Evolutionary conservation across 805 yeast genomes (phyloP), one percentile per base, ranked within the genome.

Genomic region (Monosporozyma unispora): DNA sequence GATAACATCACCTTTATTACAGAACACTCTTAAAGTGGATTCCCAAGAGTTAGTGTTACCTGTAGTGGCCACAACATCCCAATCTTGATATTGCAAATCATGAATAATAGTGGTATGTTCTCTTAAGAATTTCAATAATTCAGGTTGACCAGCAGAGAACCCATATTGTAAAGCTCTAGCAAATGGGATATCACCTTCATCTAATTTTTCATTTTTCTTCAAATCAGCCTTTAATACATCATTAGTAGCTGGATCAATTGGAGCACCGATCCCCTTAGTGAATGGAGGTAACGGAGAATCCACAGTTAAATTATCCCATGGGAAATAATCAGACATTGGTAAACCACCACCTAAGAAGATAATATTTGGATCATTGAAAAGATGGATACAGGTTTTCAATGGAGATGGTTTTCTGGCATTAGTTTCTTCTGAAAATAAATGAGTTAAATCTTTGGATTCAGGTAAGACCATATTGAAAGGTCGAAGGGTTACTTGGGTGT

Each of bases 11-110:
- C 91, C 95, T 51, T 83, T 79, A 62, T 80, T 71, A 59, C 82
- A 74, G 60, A 91, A 79, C 29, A 90, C 79, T 67, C 97, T 78
- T 61, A 91, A 75, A 22, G 81, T 74, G 3, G 93, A 77, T 59
- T 90, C 96, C 83, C 95, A 82, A 5, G 87, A 78, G 67, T 86
- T 87, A n/a, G 97, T 90, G 71, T 87, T 87, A 55, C 98, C 98
- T 11, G 82, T 77, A 46, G 87, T 78, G 55, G 82, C 68, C 35
- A 88, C 68, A 31, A 80, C 66, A 55, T 77, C 82, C 96, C 96
- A 90, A 63, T 84, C 83, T 23, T 73, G 66, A 68, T 81, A 80
- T 39, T 72, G 66, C 50, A 73, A 60, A 25, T 65, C 62, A 54
- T 72, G 76, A 52, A 79, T 69, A 16, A 71, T 48, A 51, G 76